Evolutionary conservation across 2,329 filamentous ascomycete genomes (phyloP), one percentile per base, ranked within the genome.

Genomic region (Penicillium sp.): DNA sequence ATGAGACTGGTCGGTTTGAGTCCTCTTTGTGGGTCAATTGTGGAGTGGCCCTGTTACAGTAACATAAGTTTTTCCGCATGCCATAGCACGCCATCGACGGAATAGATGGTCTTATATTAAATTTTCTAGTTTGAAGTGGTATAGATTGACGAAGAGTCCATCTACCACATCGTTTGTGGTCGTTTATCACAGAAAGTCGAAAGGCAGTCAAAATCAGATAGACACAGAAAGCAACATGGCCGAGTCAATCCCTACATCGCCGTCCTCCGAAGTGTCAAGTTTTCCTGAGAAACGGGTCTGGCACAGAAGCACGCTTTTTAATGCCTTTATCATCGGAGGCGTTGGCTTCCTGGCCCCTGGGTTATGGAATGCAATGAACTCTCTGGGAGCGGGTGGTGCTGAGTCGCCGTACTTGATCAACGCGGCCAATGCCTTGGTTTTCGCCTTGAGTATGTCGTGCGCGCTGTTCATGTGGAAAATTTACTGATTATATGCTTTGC

Each of bases 351-450:
- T 82, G 27, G 71, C 71, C 6, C 71, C 71, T 0, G 71, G 71
- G 0, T 68, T 85, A 3, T 85, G 83, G 82, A 84, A 83, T 66
- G 83, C 83, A 1, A 83, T 85, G 79, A 84, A 82, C 60, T 73
- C 77, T 1, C 71, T 83, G 5, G 82, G 83, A 16, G 83, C 82
- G 1, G 82, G 82, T 40, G 82, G 82, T 27, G 79, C 79, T 1
- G 79, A 83, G 58, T 75, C 78, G 49, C 82, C 82, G 0, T 84
- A 78, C 52, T 75, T 85, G 2, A 79, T 83, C 50, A 83, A 83
- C 55, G 80, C 80, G 0, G 81, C 79, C n/a, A 83, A 83, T 59
- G 78, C 81, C 0, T 71, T 84, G 3, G 77, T 82, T 3, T 84
- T 83, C 50, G 78, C 61, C 9, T 58, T 71, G 4, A 72, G 66